Base-by-base conservation (phyloP, 192 early-diverging fungal genomes). In the Coemansia sp. region DNA sequence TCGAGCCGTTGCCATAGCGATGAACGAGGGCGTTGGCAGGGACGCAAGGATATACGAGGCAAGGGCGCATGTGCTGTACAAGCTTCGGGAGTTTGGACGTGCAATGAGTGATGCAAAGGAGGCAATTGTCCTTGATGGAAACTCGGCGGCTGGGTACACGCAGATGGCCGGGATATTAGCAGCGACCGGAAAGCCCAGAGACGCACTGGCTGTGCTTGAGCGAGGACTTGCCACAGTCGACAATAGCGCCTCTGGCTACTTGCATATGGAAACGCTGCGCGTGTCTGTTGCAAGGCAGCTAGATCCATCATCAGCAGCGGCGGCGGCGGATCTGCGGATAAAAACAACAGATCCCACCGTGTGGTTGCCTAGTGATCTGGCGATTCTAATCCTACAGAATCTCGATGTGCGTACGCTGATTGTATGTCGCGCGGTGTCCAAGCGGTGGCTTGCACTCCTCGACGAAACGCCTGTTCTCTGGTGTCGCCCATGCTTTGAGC, bases 101-200 rank as follows among this genome's bases (percentile, higher is more conserved):
- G 73, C 73, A 5, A 66, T 73, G 56, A 49, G 54, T 55, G 73
- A 76, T 40, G 78, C 73, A 10, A 72, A 72, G 32, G 63, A 80
- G 21, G 69, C 78, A 10, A 39, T 69, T 3, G 41, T 36, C 39
- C 65, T 75, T 8, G 56, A 75, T 59, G 19, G 19, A 10, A 39
- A 41, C 21, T 74, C 72, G 2, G 59, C 63, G 1, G 48, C 13
- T 8, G 78, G 57, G 15, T 75, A 64, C 43, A 47, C 51, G 41
- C 55, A 60, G 13, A 62, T 80, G 66, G 69, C 73, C 10, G 43
- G 62, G n/a, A 69, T 72, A 16, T 41, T 80, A 52, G 69, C 63
- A 2, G 69, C 59, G 3, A 54, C 66, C 0, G 69, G 69, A 7
- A 72, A 56, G 46, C 59, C 46, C 8, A 10, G 49, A 39, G 67